Conservation (phyloP, 1,139 yeast genomes). For the Saccharomyces hybrid region DNA sequence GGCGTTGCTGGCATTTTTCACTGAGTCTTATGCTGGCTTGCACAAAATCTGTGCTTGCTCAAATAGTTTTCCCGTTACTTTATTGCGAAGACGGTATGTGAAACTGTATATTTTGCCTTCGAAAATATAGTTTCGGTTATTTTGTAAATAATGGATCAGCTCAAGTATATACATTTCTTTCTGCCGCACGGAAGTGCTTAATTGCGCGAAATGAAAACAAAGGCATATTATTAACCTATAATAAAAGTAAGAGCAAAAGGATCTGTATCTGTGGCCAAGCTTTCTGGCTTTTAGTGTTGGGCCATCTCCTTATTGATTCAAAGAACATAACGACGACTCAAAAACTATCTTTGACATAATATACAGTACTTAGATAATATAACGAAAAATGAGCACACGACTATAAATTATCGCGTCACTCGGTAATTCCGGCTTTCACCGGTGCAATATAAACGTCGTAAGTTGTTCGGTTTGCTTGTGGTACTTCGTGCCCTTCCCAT, state of each 20-base stretch:
- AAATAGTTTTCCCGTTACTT: neutral
- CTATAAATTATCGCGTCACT: too few species aligned
- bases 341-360: too few species aligned
- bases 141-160: neutral
- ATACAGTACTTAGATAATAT: too few species aligned
- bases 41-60: neutral
- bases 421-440: too few species aligned
- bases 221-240: neutral
- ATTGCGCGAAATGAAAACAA: neutral
- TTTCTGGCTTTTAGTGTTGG: too few species aligned
- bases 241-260: neutral
- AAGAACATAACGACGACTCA: too few species aligned
- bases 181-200: neutral
- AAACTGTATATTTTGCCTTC: neutral
- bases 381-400: too few species aligned
- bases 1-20: slow-evolving; percentile 18
- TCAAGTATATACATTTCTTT: neutral
- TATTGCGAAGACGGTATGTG: neutral
- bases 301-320: too few species aligned
- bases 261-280: too few species aligned
- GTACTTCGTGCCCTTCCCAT: too few species aligned
- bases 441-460: too few species aligned
- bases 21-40: neutral
- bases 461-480: too few species aligned
- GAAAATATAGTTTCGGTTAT: neutral